Percentiles rank a stretch among this genome's conserved stretches.
Evolutionary conservation across 441 rosid species (phyloP).

Genomic region (Gossypium davidsonii): DNA sequence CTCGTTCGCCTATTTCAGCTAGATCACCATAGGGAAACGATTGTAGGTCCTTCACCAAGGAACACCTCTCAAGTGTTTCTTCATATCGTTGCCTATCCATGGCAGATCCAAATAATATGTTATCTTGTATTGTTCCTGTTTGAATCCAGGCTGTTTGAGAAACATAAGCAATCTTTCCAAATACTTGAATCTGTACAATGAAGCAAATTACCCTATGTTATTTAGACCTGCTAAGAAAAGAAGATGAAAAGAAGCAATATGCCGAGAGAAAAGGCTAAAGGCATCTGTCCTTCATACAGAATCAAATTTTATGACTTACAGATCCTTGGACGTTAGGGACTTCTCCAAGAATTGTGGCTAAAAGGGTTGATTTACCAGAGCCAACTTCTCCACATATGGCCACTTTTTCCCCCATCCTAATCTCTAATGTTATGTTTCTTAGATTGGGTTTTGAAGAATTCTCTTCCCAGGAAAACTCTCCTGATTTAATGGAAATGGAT

Average conservation of each 20-base stretch:
- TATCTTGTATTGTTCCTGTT: slow-evolving; percentile 75
- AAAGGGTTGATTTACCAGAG: slow-evolving; percentile 86
- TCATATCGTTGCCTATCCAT: slow-evolving; percentile 60
- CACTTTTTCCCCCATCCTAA: slow-evolving; percentile 60
- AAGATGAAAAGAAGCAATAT: neutral
- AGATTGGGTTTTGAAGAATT: slow-evolving; percentile 48
- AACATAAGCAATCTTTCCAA: slow-evolving; percentile 81
- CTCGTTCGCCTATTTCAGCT: slow-evolving; percentile 93
- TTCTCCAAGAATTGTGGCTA: slow-evolving; percentile 90
- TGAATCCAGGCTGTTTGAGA: slow-evolving; percentile 98
- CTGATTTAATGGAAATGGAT: slow-evolving; percentile 49
- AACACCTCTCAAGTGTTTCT: slow-evolving; percentile 77
- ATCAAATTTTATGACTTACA: slow-evolving; percentile 35
- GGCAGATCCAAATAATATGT: slow-evolving; percentile 72
- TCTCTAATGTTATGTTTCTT: slow-evolving; percentile 52
- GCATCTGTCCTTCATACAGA: neutral
- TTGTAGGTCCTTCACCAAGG: slow-evolving; percentile 83
- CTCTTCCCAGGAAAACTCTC: slow-evolving; percentile 79
- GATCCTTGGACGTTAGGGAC: slow-evolving; percentile 61
- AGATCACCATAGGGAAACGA: slow-evolving; percentile 78
- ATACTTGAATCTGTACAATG: slow-evolving; percentile 53
- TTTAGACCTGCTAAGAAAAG: too few species aligned
- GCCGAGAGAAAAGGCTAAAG: neutral
- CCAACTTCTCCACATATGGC: slow-evolving; percentile 98
- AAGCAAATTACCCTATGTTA: neutral